Evolutionary conservation across 2,329 filamentous ascomycete genomes (phyloP), one percentile per base, ranked within the genome.

Genomic region (Epichloe typhina): DNA sequence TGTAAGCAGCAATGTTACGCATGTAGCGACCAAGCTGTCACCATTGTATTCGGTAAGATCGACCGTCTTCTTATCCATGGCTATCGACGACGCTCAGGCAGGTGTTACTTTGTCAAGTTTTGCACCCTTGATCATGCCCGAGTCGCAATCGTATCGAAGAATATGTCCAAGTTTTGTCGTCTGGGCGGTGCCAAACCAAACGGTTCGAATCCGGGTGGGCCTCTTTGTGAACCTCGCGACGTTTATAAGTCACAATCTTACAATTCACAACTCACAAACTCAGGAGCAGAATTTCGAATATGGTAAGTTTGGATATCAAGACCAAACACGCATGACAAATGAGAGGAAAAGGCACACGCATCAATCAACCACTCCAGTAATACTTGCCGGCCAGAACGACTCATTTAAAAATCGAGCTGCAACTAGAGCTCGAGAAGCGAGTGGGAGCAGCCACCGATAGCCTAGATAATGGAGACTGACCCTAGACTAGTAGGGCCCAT

Each of bases 1-100:
- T 17, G 72, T 53, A 17, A 54, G 55, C 44, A 74, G 62, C 43
- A 74, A 65, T 15, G 63, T 52, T 38, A 63, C 57, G 40, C 65
- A 64, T 26, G 68, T 66, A 51, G 52, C 61, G 23, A 72, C 58
- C 49, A 74, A 57, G 37, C 61, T 58, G 33, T 52, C 56, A 55
- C 67, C 67, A 56, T 72, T 72, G 57, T 69, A 64, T 53, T 71
- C 66, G 35, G 53, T 57, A 39, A 67, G 57, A 50, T 72, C 58
- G 50, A 66, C 54, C 23, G 52, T 19, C 37, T 39, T 39, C 26
- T 57, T 54, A 52, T 58, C 60, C 67, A 69, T 71, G 55, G 41
- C 37, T 46, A 15, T 43, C 47, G 12, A 35, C 39, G 33, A 11
- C 31, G 31, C 31, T 31, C 31, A 37, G 19, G 13, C 39, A 35